A percentile compares a stretch with the other conserved stretches of the same genome.
These are phyloP conservation scores for Fusarium vanettenii DNA, from an alignment of 2,329 filamentous ascomycete species.

Conservation along the genomic window DNA sequence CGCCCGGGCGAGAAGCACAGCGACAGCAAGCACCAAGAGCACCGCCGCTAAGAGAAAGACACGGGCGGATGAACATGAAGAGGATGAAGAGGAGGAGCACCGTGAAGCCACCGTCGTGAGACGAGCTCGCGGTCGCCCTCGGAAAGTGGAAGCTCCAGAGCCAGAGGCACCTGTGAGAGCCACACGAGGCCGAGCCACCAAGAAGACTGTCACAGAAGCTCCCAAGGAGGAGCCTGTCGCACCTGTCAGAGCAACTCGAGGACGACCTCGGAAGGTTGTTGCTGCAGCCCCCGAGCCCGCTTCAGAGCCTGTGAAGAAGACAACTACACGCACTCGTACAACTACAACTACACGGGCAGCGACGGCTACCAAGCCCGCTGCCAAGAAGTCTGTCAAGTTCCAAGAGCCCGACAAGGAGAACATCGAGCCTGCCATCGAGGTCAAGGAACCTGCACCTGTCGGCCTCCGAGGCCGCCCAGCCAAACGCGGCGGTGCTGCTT, in stretches of 20 bases:
- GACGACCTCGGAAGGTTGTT: constrained; percentile 56
- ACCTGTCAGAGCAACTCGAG: constrained; percentile 53
- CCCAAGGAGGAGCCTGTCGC: constrained; percentile 39
- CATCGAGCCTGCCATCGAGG: constrained; percentile 56
- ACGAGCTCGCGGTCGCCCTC: constrained; percentile 55
- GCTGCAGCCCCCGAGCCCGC: constrained; percentile 40
- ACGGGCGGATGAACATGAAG: constrained; percentile 63
- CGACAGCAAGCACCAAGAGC: constrained; percentile 48
- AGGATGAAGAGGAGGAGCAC: constrained; percentile 56
- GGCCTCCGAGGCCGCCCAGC: constrained; percentile 58
- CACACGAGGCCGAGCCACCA: constrained; percentile 44
- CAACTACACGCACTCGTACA: constrained; percentile 44
- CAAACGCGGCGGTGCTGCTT: constrained; percentile 51
- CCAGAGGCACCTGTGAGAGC: constrained; percentile 40
- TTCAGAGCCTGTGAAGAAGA: constrained; percentile 49
- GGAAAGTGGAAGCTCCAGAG: constrained; percentile 52
- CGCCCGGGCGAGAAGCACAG: constrained; percentile 58
- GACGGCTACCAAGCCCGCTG: constrained; percentile 54
- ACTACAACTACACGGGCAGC: constrained; percentile 47
- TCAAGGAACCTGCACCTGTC: constrained; percentile 49
- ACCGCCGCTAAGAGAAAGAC: constrained; percentile 61
- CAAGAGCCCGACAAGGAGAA: constrained; percentile 75
- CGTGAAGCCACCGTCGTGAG: constrained; percentile 49
- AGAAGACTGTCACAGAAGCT: constrained; percentile 42
- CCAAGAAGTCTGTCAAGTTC: constrained; percentile 73